Evolutionary conservation across 768 basidiomycete species (phyloP), one percentile per base, ranked within the genome.

Genomic region (Rickenella mellea): DNA sequence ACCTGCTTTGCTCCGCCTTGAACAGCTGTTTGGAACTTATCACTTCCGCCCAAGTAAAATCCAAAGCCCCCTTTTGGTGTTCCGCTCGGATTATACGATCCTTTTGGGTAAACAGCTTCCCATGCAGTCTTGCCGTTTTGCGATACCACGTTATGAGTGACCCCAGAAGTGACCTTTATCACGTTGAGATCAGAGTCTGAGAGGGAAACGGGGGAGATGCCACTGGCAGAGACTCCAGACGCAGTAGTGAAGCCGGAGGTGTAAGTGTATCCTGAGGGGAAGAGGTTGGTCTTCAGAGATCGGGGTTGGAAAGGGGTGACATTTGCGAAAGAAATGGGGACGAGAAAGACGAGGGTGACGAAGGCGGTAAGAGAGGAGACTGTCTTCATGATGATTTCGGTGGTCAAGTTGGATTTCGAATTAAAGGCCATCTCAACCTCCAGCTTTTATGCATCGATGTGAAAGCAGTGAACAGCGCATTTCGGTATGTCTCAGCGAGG

Each of bases 41-140:
- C 24, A 5, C 76, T 74, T 2, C 80, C 83, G 30, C 71, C 69
- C 32, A 80, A 70, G 57, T 86, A 85, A 70, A 85, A 82, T 15
- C 79, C 80, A 54, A 83, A 62, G n/a, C 82, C 82, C 41, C 80
- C 79, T 40, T 60, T 62, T 10, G 70, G 70, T 15, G 54, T 35
- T 47, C 68, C 60, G 11, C 56, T 55, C 51, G 71, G 72, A 12
- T 65, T 75, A 59, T 70, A 77, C 35, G 77, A 78, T 21, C 78
- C 79, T 53, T 71, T 44, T 25, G 76, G 73, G 55, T 70, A 80
- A 46, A 63, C 61, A 1, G 74, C 73, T 52, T 66, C 63, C 69
- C 76, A 74, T 9, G 70, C 62, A 41, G 53, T 43, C 58, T 67
- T 70, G 50, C 75, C 76, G 46, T 75, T 73, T 22, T 74, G 71